These are phyloP conservation scores for Colletotrichum sojae DNA, from an alignment of 2,329 filamentous ascomycete species.

Conservation along the genomic window DNA sequence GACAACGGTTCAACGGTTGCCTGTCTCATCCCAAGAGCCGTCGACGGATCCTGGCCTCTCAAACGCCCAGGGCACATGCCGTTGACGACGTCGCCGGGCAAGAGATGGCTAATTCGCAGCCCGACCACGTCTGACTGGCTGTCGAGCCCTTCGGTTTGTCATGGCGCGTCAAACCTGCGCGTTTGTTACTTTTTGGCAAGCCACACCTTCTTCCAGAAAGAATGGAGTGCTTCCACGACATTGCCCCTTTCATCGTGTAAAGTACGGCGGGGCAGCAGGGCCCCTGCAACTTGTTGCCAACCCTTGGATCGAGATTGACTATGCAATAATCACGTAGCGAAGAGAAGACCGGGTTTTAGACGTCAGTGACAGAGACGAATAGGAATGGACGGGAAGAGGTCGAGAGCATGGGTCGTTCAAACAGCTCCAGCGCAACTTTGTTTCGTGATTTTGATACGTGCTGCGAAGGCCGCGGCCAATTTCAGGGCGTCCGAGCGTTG, in stretches of 20 bases:
- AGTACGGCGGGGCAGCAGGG: constrained; percentile 29
- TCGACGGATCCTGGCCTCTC: constrained; percentile 5
- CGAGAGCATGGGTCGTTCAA: constrained; percentile 29
- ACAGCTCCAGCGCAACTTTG: constrained; percentile 40
- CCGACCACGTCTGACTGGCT: constrained; percentile 1
- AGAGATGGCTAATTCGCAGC: not conserved
- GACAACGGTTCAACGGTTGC: constrained; percentile 24
- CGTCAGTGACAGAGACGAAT: constrained; percentile 24
- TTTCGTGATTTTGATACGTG: constrained; percentile 37
- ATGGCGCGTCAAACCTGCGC: not conserved
- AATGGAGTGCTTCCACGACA: constrained; percentile 32
- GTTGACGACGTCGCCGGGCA: constrained; percentile 1
- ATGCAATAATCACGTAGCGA: constrained; percentile 5
- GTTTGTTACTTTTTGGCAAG: not conserved
- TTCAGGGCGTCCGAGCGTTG: constrained; percentile 38
- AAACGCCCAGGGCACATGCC: constrained; percentile 8
- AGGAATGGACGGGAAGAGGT: constrained; percentile 17
- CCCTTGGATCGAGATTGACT: constrained; percentile 38
- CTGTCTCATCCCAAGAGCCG: constrained; percentile 8
- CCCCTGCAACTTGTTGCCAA: constrained; percentile 27
- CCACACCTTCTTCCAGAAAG: constrained; percentile 35
- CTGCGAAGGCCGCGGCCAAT: constrained; percentile 29
- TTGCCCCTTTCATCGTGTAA: constrained; percentile 26
- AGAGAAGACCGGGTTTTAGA: constrained; percentile 6
- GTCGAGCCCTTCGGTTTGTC: not conserved